phyloP scores from a whole-genome alignment of 163 green algal genomes.

The Scenedesmus sp. region DNA sequence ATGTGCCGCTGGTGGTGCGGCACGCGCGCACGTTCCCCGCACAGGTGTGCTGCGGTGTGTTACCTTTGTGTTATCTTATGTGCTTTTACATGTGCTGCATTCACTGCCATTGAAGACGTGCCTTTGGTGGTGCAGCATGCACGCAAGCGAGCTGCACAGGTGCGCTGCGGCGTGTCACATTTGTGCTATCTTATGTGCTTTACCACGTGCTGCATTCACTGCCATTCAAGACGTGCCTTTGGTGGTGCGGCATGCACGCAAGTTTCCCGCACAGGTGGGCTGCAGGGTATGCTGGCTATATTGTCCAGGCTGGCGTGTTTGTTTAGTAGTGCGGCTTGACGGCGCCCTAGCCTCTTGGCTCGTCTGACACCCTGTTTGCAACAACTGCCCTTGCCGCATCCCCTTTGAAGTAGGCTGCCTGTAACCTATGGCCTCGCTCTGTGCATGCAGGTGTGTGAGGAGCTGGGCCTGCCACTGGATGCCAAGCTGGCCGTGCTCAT shows the following conservation, averaged over 20 bases:
- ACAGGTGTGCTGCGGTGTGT: no score
- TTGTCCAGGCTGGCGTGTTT: no score
- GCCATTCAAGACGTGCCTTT: constrained; percentile 79
- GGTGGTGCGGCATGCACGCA: constrained; percentile 70
- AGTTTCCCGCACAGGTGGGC: constrained; percentile 64
- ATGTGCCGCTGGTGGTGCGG: no score
- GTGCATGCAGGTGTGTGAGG: constrained; percentile 56
- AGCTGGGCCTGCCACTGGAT: constrained; percentile 63
- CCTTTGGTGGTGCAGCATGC: constrained; percentile 75
- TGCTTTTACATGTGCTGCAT: constrained; percentile 46
- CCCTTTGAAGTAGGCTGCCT: no score
- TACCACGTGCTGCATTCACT: constrained; percentile 55
- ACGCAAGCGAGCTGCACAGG: constrained; percentile 61
- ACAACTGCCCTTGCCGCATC: no score
- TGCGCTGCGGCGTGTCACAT: constrained; percentile 13
- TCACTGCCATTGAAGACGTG: constrained; percentile 75
- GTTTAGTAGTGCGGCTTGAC: no score
- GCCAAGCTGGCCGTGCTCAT: constrained; percentile 71
- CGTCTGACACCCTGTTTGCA: no score
- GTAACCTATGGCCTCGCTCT: neutral
- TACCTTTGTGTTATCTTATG: no score
- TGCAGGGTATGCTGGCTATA: neutral
- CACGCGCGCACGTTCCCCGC: no score
- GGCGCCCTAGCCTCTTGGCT: no score
- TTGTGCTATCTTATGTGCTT: no score